phyloP scores from a whole-genome alignment of 176 grass and related monocot species.

The Melocanna baccifera region DNA sequence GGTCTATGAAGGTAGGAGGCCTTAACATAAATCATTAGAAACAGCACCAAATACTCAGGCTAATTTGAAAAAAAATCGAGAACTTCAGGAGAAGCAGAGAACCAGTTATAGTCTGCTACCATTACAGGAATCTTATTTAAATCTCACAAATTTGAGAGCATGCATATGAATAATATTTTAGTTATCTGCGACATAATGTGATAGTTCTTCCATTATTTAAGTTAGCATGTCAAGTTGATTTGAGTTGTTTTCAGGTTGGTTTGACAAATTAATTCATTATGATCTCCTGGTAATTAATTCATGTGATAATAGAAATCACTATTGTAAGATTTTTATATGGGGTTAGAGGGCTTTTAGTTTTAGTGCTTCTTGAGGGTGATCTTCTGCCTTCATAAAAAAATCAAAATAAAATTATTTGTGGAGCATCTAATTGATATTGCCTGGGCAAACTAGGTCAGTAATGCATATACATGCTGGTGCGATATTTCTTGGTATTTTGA shows the following conservation, averaged over 20 bases:
- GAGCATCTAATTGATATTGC: not conserved
- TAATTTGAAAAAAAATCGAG: not conserved
- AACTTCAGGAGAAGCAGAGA: not conserved
- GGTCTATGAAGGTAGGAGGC: not conserved
- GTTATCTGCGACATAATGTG: not conserved
- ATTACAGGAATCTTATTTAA: not conserved
- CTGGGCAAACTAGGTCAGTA: not conserved
- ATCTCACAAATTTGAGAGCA: constrained; percentile 5
- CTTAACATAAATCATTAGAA: not conserved
- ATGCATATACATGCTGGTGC: not conserved
- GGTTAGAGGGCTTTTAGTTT: not conserved
- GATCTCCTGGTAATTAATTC: not conserved
- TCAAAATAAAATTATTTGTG: not conserved
- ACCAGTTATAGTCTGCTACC: not conserved
- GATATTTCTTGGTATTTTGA: not conserved
- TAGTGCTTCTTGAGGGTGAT: not conserved
- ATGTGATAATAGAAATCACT: constrained; percentile 3
- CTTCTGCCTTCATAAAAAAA: not conserved
- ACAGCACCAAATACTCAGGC: not conserved
- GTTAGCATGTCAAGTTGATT: constrained; percentile 3
- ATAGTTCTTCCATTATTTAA: constrained; percentile 5
- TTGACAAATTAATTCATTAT: not conserved
- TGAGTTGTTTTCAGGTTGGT: not conserved
- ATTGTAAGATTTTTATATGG: not conserved
- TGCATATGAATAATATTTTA: not conserved